These are phyloP conservation scores for Trypanosoma platydactyli DNA, from an alignment of 208 protist species.

Conservation along the genomic window DNA sequence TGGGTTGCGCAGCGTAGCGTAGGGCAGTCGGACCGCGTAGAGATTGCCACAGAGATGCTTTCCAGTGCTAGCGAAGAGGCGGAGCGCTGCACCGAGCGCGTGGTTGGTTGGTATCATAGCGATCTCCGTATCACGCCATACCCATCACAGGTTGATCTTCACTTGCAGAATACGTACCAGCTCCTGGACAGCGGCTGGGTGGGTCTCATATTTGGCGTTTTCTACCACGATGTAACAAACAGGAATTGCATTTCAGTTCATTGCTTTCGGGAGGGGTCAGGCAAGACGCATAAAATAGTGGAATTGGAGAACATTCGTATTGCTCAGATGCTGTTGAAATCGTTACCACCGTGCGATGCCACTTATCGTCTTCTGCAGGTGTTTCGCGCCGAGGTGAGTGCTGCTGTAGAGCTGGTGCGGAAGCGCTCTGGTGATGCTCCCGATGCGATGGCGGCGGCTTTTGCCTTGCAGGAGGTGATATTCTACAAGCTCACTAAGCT, in stretches of 20 bases:
- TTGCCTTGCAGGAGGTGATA: conserved; percentile 42
- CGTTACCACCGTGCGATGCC: conserved; percentile 2
- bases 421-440: conserved; percentile 24
- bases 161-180: conserved; percentile 79
- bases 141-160: conserved; percentile 73
- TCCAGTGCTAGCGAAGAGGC: conserved; percentile 57
- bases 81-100: conserved; percentile 38
- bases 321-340: conserved; percentile 26
- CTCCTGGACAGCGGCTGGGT: conserved; percentile 77
- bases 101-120: conserved; percentile 89
- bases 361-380: conserved; percentile 17
- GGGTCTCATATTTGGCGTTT: conserved; percentile 84
- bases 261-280: conserved; percentile 61
- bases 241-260: conserved; percentile 52
- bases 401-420: conserved; percentile 33
- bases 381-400: conserved; percentile 32
- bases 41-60: conserved; percentile 58
- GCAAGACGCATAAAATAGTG: conserved; percentile 44
- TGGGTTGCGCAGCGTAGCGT: conserved; percentile 63
- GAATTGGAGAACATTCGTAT: conserved; percentile 39
- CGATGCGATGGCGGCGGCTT: conserved; percentile 34
- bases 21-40: conserved; percentile 73
- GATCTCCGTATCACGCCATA: conserved; percentile 78
- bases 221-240: conserved; percentile 48
- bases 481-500: conserved; percentile 46